Conservation (phyloP, 192 early-diverging fungal genomes). For the Entrophospora sp. region DNA sequence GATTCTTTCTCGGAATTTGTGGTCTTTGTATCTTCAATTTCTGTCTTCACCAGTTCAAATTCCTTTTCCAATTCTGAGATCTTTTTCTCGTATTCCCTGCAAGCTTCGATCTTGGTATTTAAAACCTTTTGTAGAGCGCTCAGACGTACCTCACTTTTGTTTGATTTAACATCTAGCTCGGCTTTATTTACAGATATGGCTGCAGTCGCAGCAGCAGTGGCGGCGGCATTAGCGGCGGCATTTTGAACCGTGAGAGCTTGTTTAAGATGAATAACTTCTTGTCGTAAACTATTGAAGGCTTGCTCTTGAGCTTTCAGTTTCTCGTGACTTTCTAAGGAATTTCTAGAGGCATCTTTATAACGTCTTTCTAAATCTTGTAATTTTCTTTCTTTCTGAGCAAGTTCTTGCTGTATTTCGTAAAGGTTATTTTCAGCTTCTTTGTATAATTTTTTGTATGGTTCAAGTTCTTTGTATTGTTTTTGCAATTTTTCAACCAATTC, state of each 20-base stretch:
- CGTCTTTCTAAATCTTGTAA: not conserved
- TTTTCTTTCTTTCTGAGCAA: conserved; percentile 6
- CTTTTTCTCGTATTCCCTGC: conserved; percentile 20
- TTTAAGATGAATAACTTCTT: conserved; percentile 7
- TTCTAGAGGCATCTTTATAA: conserved; percentile 5
- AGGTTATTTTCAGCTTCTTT: not conserved
- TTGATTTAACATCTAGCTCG: not conserved
- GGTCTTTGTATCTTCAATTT: conserved; percentile 11
- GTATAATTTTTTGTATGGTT: not conserved
- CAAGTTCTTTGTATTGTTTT: conserved; percentile 5
- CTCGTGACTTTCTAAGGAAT: not conserved
- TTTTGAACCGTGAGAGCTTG: not conserved
- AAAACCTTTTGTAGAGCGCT: conserved; percentile 19
- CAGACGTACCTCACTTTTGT: conserved; percentile 19
- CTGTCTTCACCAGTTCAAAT: not conserved
- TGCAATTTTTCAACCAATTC: not conserved
- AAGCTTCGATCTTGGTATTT: conserved; percentile 17
- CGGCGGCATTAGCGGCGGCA: not conserved
- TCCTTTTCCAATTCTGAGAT: conserved; percentile 12
- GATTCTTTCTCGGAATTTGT: conserved; percentile 12
- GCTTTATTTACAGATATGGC: not conserved
- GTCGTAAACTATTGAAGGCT: not conserved
- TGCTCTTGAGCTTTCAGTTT: conserved; percentile 9
- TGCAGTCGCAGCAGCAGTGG: not conserved
- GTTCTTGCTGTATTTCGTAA: not conserved